Evolutionary conservation across 768 basidiomycete genomes (phyloP).

Genomic region (Termitomyces sp.): DNA sequence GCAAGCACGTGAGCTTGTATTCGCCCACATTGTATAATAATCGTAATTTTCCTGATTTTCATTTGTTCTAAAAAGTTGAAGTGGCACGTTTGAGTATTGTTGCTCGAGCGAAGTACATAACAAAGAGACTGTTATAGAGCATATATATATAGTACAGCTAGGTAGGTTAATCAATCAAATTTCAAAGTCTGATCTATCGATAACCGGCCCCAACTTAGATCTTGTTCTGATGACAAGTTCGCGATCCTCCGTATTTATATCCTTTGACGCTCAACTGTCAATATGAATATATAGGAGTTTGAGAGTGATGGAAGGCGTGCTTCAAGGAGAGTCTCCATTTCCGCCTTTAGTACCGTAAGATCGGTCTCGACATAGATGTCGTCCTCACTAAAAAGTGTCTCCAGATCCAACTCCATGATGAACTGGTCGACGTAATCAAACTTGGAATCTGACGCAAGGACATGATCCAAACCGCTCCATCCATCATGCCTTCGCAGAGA

Average conservation of each 20-base stretch:
- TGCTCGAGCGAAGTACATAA: too few relatives aligned
- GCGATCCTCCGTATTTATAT: neutral
- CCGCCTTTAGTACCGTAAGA: constrained; percentile 1
- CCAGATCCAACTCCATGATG: constrained; percentile 2
- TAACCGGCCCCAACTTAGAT: too few relatives aligned
- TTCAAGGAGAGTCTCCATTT: neutral
- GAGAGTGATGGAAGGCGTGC: constrained; percentile 3
- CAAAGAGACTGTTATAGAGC: too few relatives aligned
- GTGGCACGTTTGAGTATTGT: too few relatives aligned
- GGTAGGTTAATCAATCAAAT: too few relatives aligned
- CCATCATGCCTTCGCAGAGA: constrained; percentile 5
- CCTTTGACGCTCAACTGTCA: neutral
- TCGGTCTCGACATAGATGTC: neutral
- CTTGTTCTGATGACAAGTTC: too few relatives aligned
- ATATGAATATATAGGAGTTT: neutral
- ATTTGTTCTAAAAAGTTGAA: too few relatives aligned
- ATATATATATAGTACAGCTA: too few relatives aligned
- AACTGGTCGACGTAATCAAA: neutral
- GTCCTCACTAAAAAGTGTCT: neutral
- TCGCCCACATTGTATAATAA: too few relatives aligned
- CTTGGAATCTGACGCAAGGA: neutral
- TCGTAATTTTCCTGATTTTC: too few relatives aligned
- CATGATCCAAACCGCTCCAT: neutral
- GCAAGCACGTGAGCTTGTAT: neutral
- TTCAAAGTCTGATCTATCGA: too few relatives aligned